Evolutionary conservation across 768 basidiomycete genomes (phyloP).

Genomic region (Rhodotorula sphaerocarpa): DNA sequence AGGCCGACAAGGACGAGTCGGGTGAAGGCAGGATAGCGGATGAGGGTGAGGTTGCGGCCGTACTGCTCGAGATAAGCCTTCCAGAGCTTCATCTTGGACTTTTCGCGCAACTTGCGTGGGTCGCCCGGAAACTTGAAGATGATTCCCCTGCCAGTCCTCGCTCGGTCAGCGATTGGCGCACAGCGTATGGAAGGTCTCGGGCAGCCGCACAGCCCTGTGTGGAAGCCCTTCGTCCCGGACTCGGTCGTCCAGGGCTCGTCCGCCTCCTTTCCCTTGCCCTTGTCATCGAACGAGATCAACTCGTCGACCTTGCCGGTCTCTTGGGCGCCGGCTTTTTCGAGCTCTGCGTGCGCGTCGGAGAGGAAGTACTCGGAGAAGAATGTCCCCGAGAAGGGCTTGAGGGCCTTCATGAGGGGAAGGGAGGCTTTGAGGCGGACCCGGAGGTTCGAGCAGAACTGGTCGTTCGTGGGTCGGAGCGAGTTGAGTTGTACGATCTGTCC

Average conservation of each 20-base stretch:
- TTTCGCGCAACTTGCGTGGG: slow-evolving; percentile 83
- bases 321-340: neutral
- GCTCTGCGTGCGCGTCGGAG: slow-evolving; percentile 16
- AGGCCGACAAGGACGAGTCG: slow-evolving; percentile 95
- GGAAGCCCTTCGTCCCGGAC: slow-evolving; percentile 40
- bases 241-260: slow-evolving; percentile 45
- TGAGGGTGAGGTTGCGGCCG: slow-evolving; percentile 85
- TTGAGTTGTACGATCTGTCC: slow-evolving; percentile 72
- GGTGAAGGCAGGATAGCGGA: slow-evolving; percentile 93
- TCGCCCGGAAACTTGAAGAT: slow-evolving; percentile 83
- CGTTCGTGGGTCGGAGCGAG: slow-evolving; percentile 77
- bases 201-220: slow-evolving; percentile 23
- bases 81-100: slow-evolving; percentile 94
- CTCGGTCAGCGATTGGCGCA: neutral
- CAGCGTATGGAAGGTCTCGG: no score
- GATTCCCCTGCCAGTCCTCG: slow-evolving; percentile 12
- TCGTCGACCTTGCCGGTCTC: slow-evolving; percentile 4
- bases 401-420: slow-evolving; percentile 82
- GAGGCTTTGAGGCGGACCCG: slow-evolving; percentile 83
- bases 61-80: slow-evolving; percentile 73
- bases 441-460: slow-evolving; percentile 72
- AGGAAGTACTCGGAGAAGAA: slow-evolving; percentile 76
- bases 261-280: slow-evolving; percentile 38
- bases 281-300: slow-evolving; percentile 39
- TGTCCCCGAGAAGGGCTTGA: slow-evolving; percentile 81